Conservation (phyloP, 495 filamentous ascomycete species). For the Daldinia childiae region DNA sequence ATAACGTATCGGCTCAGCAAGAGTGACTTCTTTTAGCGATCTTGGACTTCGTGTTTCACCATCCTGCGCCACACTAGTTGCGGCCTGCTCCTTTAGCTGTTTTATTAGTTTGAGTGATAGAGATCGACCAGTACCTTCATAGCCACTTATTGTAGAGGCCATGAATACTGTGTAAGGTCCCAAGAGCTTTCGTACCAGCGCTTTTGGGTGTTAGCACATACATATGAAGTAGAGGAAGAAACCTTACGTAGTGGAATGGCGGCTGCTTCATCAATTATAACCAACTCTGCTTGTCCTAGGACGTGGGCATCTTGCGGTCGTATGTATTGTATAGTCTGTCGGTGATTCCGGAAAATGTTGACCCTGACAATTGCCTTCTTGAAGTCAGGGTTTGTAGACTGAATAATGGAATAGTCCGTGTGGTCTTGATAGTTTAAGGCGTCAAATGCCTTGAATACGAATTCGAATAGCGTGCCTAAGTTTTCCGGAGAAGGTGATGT, state of each 20-base stretch:
- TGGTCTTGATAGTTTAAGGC: constrained; percentile 92
- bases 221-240: not conserved
- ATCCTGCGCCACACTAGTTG: constrained; percentile 66
- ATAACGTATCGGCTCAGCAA: constrained; percentile 94
- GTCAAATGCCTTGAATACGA: constrained; percentile 98
- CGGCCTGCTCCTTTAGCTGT: constrained; percentile 92
- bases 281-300: constrained; percentile 91
- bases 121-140: constrained; percentile 96
- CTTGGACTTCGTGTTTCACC: constrained; percentile 71
- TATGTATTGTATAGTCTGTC: constrained; percentile 98
- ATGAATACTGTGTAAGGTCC: constrained; percentile 99
- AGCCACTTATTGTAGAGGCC: constrained; percentile 99
- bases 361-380: constrained; percentile 98
- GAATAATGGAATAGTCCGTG: constrained; percentile 96
- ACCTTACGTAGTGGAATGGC: constrained; percentile 84
- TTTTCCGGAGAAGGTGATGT: constrained; percentile 98
- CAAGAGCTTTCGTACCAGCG: constrained; percentile 88
- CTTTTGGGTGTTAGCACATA: constrained; percentile 16
- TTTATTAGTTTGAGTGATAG: constrained; percentile 97
- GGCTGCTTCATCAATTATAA: constrained; percentile 98
- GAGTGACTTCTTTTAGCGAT: constrained; percentile 89
- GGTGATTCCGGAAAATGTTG: constrained; percentile 93
- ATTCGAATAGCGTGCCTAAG: constrained; percentile 97
- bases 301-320: constrained; percentile 95
- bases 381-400: constrained; percentile 98